Percentiles rank a stretch among this genome's conserved stretches.
Conservation (phyloP, 2,329 filamentous ascomycete species). For the Neofusicoccum laricinum region DNA sequence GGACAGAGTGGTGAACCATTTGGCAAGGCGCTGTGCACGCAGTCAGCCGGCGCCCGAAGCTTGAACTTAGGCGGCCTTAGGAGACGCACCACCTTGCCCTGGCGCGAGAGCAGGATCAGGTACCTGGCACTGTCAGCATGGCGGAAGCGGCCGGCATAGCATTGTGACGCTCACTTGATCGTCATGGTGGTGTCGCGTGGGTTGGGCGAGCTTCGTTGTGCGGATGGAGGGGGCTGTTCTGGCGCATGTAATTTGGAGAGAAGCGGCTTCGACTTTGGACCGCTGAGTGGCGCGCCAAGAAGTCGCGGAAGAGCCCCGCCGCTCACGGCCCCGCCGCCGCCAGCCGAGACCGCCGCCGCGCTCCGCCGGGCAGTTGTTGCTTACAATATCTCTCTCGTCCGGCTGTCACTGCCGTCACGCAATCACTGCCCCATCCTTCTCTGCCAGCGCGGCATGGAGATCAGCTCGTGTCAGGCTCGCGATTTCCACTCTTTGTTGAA, state of each 20-base stretch:
- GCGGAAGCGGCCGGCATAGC: neutral
- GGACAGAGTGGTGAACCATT: constrained; percentile 98
- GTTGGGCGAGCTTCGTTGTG: neutral
- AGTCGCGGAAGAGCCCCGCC: constrained; percentile 8
- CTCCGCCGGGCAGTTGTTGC: constrained; percentile 1
- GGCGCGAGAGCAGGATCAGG: constrained; percentile 91
- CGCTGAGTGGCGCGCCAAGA: neutral
- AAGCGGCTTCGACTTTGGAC: neutral
- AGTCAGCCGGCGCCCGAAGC: constrained; percentile 9
- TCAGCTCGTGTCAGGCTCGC: constrained; percentile 18
- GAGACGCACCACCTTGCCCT: constrained; percentile 93
- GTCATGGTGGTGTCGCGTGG: constrained; percentile 42
- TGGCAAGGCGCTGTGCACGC: constrained; percentile 77
- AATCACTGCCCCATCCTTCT: neutral
- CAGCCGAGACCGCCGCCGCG: neutral
- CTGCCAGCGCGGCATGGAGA: constrained; percentile 11
- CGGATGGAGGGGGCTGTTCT: neutral
- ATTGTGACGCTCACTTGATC: constrained; percentile 48
- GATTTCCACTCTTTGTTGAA: constrained; percentile 19
- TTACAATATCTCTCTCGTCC: constrained; percentile 6
- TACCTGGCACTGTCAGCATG: constrained; percentile 60
- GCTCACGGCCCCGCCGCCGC: neutral
- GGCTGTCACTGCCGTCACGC: neutral
- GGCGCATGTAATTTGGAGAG: neutral
- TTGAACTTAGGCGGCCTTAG: constrained; percentile 39